Base-by-base conservation (phyloP, 2,329 filamentous ascomycete genomes). In the Fusarium cyanostomum region DNA sequence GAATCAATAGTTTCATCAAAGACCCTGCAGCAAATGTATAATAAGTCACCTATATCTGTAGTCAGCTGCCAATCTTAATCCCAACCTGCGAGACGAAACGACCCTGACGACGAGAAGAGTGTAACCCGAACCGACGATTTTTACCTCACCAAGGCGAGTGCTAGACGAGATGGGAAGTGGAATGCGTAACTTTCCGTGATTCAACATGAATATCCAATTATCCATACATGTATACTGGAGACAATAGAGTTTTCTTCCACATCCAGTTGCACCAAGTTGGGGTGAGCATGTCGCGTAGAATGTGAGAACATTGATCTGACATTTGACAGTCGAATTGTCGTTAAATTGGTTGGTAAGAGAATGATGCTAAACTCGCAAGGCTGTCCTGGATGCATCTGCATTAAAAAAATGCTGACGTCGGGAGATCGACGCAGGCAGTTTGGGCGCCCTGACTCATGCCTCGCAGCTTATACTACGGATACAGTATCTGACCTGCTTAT, bases 351-450 rank as follows among this genome's bases (percentile, higher is more conserved):
- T 38, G 15, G 13, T 24, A 35, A 18, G n/a, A n/a, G 24, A 38
- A 18, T 49, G 33, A 18, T 42, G 39, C 18, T 15, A 12, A 12
- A 13, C 48, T 51, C 24, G 30, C 24, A 37, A 28, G 49, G 37
- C 28, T 45, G 35, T 26, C 35, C 24, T 57, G 48, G 38, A 13
- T 44, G 44, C 48, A 18, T 33, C 26, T 56, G 35, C 44, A 38
- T 48, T 27, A 28, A 16, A 54, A 52, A n/a, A 54, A 52, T 51
- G 51, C 37, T 59, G 52, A 42, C 50, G 51, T 44, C 64, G 68
- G 68, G 68, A 71, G 68, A 71, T 71, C 68, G 64, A 71, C 68
- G 53, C 52, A 48, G 51, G 57, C 59, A 60, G 69, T 63, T 62
- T 50, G 24, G 50, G 52, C 27, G 52, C 34, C 30, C 52, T 70